Conservation (phyloP, 2,329 filamentous ascomycete species). For the Zopfia rhizophila region DNA sequence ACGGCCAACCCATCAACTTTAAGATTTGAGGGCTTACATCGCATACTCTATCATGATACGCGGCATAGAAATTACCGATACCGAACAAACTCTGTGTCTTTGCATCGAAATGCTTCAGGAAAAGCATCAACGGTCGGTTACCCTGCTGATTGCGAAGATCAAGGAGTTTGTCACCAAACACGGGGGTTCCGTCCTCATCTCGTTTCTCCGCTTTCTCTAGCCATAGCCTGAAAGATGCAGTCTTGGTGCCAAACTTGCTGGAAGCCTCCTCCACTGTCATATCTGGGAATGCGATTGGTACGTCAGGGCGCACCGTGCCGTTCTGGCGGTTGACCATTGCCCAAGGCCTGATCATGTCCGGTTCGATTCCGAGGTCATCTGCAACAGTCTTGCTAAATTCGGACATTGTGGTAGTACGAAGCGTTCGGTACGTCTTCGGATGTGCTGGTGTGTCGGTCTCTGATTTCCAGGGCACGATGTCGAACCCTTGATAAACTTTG, state of each 20-base stretch:
- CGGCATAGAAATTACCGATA: conserved; percentile 85
- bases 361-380: conserved; percentile 73
- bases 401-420: conserved; percentile 78
- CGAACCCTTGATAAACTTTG: conserved; percentile 81
- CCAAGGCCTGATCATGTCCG: conserved; percentile 83
- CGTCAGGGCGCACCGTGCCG: conserved; percentile 92
- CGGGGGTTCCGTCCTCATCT: conserved; percentile 73
- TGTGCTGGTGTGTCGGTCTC: conserved; percentile 75
- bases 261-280: conserved; percentile 75
- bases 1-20: conserved; percentile 86
- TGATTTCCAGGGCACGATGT: conserved; percentile 71
- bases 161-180: conserved; percentile 74
- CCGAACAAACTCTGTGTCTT: conserved; percentile 79
- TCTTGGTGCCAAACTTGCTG: conserved; percentile 74
- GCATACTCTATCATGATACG: conserved; percentile 85
- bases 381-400: conserved; percentile 80
- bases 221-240: conserved; percentile 80
- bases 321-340: conserved; percentile 99
- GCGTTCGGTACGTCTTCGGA: conserved; percentile 76
- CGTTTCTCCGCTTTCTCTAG: conserved; percentile 77
- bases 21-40: conserved; percentile 83
- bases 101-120: conserved; percentile 91
- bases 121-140: conserved; percentile 77
- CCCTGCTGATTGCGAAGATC: conserved; percentile 64
- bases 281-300: conserved; percentile 79